Percentiles rank a stretch among this genome's conserved stretches.
Conservation (phyloP, 1,139 yeast genomes). For the Hanseniaspora uvarum region DNA sequence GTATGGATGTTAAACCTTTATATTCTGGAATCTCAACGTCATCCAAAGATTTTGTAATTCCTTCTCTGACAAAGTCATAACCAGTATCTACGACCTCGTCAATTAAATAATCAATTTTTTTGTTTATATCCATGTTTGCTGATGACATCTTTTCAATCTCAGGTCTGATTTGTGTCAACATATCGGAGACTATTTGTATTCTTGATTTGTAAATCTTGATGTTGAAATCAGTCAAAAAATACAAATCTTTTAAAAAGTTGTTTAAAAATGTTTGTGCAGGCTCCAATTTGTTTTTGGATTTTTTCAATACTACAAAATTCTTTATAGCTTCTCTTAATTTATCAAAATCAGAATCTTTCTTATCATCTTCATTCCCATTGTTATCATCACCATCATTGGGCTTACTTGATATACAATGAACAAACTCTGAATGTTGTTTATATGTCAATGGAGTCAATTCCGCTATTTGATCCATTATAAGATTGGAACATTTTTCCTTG, state of each 20-base stretch:
- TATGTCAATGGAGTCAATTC: conserved; percentile 81
- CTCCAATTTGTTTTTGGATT: conserved; percentile 76
- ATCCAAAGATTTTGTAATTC: conserved; percentile 46
- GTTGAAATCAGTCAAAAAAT: conserved; percentile 51
- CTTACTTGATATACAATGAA: conserved; percentile 80
- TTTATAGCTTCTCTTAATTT: conserved; percentile 74
- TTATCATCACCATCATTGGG: conserved; percentile 36
- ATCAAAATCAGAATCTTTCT: conserved; percentile 57
- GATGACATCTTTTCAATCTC: conserved; percentile 41
- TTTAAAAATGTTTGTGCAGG: conserved; percentile 82
- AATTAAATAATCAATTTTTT: conserved; percentile 49
- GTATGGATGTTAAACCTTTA: conserved; percentile 53
- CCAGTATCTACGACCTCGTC: conserved; percentile 52
- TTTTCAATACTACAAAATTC: conserved; percentile 75
- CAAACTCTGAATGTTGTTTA: conserved; percentile 76
- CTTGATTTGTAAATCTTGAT: conserved; percentile 45
- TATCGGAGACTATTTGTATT: conserved; percentile 37
- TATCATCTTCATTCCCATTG: conserved; percentile 26
- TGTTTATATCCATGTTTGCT: conserved; percentile 35
- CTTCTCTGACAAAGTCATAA: conserved; percentile 50
- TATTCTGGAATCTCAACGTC: conserved; percentile 55
- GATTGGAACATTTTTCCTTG: conserved; percentile 62
- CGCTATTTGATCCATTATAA: conserved; percentile 80
- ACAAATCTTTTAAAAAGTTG: conserved; percentile 60
- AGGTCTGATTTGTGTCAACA: conserved; percentile 53